Conservation (phyloP, 768 basidiomycete genomes). For the Suillus placidus region DNA sequence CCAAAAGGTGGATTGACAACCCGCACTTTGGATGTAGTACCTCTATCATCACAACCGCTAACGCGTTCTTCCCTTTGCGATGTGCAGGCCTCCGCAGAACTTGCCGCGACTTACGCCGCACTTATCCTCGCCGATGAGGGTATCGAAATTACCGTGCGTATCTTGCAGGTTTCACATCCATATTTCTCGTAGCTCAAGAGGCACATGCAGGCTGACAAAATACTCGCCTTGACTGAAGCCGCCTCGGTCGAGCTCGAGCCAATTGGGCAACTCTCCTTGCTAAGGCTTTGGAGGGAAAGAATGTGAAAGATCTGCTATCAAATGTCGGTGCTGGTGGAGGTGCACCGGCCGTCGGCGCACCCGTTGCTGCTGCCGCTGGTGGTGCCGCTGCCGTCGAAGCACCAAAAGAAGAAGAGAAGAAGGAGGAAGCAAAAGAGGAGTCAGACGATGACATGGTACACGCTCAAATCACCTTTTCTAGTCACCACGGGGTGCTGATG, state of each 20-base stretch:
- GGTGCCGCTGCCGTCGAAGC: constrained; percentile 63
- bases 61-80: constrained; percentile 9
- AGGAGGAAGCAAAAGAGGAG: constrained; percentile 86
- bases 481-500: constrained; percentile 1
- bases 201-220: constrained; percentile 80
- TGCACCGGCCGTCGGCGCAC: constrained; percentile 69
- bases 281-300: constrained; percentile 97
- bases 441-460: constrained; percentile 89
- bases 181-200: constrained; percentile 4
- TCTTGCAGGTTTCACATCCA: neutral
- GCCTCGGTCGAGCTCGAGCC: constrained; percentile 88
- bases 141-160: constrained; percentile 93
- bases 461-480: constrained; percentile 12
- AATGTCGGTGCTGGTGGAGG: constrained; percentile 95
- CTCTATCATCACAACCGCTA: constrained; percentile 14
- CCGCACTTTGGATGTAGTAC: constrained; percentile 15
- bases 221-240: constrained; percentile 79
- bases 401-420: constrained; percentile 73
- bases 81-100: constrained; percentile 62
- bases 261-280: constrained; percentile 98
- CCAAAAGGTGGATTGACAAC: constrained; percentile 23
- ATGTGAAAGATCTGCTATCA: constrained; percentile 93
- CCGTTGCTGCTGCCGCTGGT: constrained; percentile 52
- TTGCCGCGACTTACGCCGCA: constrained; percentile 94
- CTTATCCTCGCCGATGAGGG: constrained; percentile 98